A percentile compares a stretch with the other conserved stretches of the same genome.
These are phyloP conservation scores for Tuber borchii DNA, from an alignment of 495 filamentous ascomycete genomes.

Conservation along the genomic window DNA sequence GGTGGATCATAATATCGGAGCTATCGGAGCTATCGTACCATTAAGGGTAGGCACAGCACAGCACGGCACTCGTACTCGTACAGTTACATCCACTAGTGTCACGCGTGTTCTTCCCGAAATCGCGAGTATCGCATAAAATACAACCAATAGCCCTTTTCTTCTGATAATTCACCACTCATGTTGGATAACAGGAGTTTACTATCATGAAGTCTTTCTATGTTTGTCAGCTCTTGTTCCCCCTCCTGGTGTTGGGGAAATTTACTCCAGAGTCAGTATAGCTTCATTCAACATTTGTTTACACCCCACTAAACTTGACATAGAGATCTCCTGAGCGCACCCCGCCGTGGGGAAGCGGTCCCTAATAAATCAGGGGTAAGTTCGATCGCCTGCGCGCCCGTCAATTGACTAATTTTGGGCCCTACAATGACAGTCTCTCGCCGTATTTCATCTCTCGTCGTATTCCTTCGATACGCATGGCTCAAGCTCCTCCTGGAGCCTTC, in stretches of 20 bases:
- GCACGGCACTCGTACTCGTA: too few relatives aligned
- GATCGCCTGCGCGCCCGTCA: background rate
- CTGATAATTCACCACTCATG: background rate
- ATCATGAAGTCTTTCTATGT: background rate
- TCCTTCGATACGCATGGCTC: slow-evolving; percentile 75
- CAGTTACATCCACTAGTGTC: too few relatives aligned
- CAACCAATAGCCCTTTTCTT: background rate
- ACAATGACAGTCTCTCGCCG: slow-evolving; percentile 30
- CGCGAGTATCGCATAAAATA: background rate
- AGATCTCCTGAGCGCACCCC: slow-evolving; percentile 69
- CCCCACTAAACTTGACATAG: slow-evolving; percentile 11
- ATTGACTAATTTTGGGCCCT: slow-evolving; percentile 10
- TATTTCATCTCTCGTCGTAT: slow-evolving; percentile 56
- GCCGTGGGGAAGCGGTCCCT: slow-evolving; percentile 68
- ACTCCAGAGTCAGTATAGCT: slow-evolving; percentile 27
- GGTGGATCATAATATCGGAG: background rate
- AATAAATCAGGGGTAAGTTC: slow-evolving; percentile 47
- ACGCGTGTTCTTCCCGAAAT: background rate
- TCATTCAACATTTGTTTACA: background rate
- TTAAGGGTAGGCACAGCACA: background rate
- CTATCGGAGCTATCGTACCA: background rate
- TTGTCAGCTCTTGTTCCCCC: background rate
- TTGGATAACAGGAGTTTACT: background rate
- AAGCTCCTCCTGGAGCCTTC: slow-evolving; percentile 63
- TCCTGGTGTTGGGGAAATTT: slow-evolving; percentile 13